These are phyloP conservation scores for Russula abietina DNA, from an alignment of 768 basidiomycete genomes.

Conservation along the genomic window DNA sequence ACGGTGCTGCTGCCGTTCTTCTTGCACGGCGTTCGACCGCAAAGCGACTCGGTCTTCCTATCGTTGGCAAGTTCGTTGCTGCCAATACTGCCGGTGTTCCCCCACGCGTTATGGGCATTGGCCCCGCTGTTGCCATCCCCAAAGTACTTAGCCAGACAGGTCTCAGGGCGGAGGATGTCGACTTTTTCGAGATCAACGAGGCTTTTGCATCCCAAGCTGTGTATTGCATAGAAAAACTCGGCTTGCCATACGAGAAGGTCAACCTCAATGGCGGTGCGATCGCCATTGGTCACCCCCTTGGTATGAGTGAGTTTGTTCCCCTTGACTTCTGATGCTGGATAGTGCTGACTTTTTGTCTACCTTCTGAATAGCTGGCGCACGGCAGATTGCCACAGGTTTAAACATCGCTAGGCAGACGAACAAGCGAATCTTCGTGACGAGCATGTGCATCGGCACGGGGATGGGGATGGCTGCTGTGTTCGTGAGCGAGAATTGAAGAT, in stretches of 20 bases:
- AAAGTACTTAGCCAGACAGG: constrained; percentile 61
- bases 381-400: constrained; percentile 82
- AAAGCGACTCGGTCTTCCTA: constrained; percentile 75
- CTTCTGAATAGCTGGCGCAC: constrained; percentile 55
- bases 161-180: constrained; percentile 62
- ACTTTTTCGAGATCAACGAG: constrained; percentile 91
- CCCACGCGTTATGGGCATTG: constrained; percentile 86
- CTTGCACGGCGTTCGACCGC: constrained; percentile 76
- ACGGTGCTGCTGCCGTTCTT: constrained; percentile 87
- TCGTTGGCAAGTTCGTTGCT: constrained; percentile 79
- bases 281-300: constrained; percentile 84
- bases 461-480: constrained; percentile 91
- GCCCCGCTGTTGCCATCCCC: constrained; percentile 85
- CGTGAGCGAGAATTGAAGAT: constrained; percentile 67
- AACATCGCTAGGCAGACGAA: constrained; percentile 74
- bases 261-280: constrained; percentile 88
- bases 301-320: constrained; percentile 54
- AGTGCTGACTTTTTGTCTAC: background rate
- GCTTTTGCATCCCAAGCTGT: constrained; percentile 84
- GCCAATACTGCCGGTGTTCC: constrained; percentile 72
- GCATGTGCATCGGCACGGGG: constrained; percentile 87
- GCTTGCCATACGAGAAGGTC: constrained; percentile 70
- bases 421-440: constrained; percentile 75
- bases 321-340: background rate
- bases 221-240: constrained; percentile 62